These are phyloP conservation scores for Phtheirospermum japonicum DNA, from an alignment of 257 asterid species.

Conservation along the genomic window DNA sequence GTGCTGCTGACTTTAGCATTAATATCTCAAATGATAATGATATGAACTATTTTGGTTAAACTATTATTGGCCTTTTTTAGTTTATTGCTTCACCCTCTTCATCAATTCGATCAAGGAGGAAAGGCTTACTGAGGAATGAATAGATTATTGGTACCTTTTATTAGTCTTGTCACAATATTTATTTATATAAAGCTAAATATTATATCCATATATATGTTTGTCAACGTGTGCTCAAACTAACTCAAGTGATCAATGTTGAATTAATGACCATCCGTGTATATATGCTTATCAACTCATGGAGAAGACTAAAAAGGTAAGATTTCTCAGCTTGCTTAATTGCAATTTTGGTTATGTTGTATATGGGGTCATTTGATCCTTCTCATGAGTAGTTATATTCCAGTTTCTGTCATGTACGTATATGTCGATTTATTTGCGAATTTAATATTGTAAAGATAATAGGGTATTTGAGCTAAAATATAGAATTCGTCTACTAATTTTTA, in stretches of 20 bases:
- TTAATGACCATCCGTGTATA: neutral
- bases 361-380: too few species aligned
- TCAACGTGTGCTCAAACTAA: too few species aligned
- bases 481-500: too few species aligned
- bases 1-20: constrained; percentile 47
- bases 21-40: constrained; percentile 39
- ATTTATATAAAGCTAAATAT: constrained; percentile 14
- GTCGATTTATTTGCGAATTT: too few species aligned
- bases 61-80: constrained; percentile 22
- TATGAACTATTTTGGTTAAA: constrained; percentile 55
- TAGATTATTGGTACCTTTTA: constrained; percentile 20
- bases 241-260: too few species aligned
- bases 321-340: too few species aligned
- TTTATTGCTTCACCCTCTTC: constrained; percentile 18
- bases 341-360: too few species aligned
- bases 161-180: constrained; percentile 15
- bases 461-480: too few species aligned
- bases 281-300: neutral
- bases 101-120: too few species aligned
- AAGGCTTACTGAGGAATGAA: constrained; percentile 24
- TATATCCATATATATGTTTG: constrained; percentile 14
- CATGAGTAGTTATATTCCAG: too few species aligned
- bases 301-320: constrained; percentile 15
- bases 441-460: too few species aligned
- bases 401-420: too few species aligned